Conservation (phyloP, 129 eudicot species). For the Calendula officinalis region DNA sequence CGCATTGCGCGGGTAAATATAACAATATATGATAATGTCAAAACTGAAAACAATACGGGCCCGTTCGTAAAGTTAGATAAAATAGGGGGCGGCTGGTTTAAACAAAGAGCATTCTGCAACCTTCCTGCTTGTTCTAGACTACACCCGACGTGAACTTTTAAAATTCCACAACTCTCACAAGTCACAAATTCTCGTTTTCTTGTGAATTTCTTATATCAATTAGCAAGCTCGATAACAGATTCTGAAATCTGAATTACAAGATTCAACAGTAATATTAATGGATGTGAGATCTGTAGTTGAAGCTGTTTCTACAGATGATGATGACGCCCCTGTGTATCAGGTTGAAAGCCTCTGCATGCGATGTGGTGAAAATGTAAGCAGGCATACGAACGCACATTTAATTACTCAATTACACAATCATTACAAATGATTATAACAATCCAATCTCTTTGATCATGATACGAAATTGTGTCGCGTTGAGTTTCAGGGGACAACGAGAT, state of each 20-base stretch:
- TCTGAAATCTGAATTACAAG: slow-evolving; percentile 13
- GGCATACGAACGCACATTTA: neutral
- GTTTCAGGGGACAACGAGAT: slow-evolving; percentile 83
- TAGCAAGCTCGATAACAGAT: slow-evolving; percentile 2
- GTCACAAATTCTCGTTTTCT: neutral
- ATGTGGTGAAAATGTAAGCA: slow-evolving; percentile 68
- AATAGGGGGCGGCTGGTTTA: neutral
- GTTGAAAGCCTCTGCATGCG: slow-evolving; percentile 97
- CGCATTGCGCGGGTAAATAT: too few relatives aligned
- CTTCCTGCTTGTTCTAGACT: slow-evolving; percentile 18
- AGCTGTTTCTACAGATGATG: slow-evolving; percentile 55
- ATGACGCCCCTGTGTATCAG: slow-evolving; percentile 67
- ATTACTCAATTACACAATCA: neutral
- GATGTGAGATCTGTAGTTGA: slow-evolving; percentile 80
- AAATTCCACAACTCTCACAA: slow-evolving; percentile 2
- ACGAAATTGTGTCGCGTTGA: slow-evolving; percentile 11
- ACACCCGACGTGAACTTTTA: slow-evolving; percentile 6
- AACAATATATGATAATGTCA: too few relatives aligned
- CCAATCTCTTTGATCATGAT: neutral
- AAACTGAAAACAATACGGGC: neutral
- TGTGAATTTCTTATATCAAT: neutral
- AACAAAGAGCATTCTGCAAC: slow-evolving; percentile 9
- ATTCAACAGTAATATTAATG: slow-evolving; percentile 24
- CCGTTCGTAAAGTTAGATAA: neutral
- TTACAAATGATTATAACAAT: neutral